A percentile compares a stretch with the other conserved stretches of the same genome.
Conservation (phyloP, 371 early-diverging fungal genomes). For the Massospora cicadina region DNA sequence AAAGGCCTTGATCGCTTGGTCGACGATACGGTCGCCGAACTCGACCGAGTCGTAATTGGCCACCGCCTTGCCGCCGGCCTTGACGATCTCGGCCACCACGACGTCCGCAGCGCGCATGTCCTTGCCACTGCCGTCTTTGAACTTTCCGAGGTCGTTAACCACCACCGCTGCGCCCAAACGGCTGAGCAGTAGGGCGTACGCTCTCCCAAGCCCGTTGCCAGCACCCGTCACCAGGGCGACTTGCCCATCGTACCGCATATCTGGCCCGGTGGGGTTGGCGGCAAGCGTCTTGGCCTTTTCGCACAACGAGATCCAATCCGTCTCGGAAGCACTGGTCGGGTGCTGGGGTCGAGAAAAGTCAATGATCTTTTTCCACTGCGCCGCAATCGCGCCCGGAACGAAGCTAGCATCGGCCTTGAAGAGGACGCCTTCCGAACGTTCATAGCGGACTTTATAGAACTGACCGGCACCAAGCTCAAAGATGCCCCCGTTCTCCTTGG, state of each 20-base stretch:
- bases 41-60: constrained; percentile 96
- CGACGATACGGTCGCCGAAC: constrained; percentile 89
- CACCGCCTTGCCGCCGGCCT: constrained; percentile 85
- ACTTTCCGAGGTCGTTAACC: constrained; percentile 78
- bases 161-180: constrained; percentile 66
- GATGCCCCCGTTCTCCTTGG: constrained; percentile 67
- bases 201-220: constrained; percentile 76
- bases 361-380: constrained; percentile 53
- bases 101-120: constrained; percentile 73
- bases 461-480: constrained; percentile 94
- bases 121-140: constrained; percentile 24
- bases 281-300: constrained; percentile 52
- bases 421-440: constrained; percentile 74
- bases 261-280: constrained; percentile 32
- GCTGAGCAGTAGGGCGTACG: constrained; percentile 70
- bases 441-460: constrained; percentile 82
- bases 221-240: constrained; percentile 87
- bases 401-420: constrained; percentile 82
- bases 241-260: constrained; percentile 60
- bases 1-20: constrained; percentile 87
- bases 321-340: constrained; percentile 59
- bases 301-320: constrained; percentile 63
- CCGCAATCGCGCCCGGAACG: constrained; percentile 61
- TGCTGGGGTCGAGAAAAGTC: constrained; percentile 60
- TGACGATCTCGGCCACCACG: constrained; percentile 83